Base-by-base conservation (phyloP, 495 filamentous ascomycete species). In the Immersiella caudata region DNA sequence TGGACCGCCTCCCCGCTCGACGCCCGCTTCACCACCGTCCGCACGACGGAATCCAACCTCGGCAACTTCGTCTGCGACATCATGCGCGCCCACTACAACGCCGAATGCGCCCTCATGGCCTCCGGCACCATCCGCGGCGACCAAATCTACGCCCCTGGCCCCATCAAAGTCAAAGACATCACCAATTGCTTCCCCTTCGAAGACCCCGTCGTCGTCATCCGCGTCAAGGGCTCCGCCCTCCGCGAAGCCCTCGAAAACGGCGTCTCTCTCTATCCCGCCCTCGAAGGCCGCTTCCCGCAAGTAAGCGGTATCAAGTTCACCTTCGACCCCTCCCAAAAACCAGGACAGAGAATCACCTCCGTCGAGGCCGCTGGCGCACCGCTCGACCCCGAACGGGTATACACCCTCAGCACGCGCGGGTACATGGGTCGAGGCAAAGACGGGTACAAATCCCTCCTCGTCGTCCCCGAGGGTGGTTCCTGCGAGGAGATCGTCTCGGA, bases 1-100 rank as follows among this genome's bases (percentile, higher is more conserved):
- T 94, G 89, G 75, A 94, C 92, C 0, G 85, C 88, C 1, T 87
- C 86, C 0, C 90, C 93, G 0, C 85, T 97, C 1, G 93, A 97
- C 71, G 90, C 90, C 11, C 87, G 92, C 0, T 97, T 97, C 73
- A 89, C 88, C 7, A 96, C 93, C 0, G 91, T 96, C 0, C 83
- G 93, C 1, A 75, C 85, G 25, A 79, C 79, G 21, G 93, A 97
- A 76, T 92, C 89, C 33, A 97, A 97, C 71, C 71, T 94, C 0
- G 93, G 90, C 0, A 97, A 97, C 71, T 95, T 94, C 74, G 89
- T 96, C 29, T 93, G 90, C 76, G 93, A 97, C 74, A 82, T 97
- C 20, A 96, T 96, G 90, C 87, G 93, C 12, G 86, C 85, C 65
- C 90, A 96, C 73, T 93, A 96, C 73, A 72, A 77, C 11, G 85